Evolutionary conservation across 495 filamentous ascomycete genomes (phyloP).

Genomic region (Haplographium delicatum): DNA sequence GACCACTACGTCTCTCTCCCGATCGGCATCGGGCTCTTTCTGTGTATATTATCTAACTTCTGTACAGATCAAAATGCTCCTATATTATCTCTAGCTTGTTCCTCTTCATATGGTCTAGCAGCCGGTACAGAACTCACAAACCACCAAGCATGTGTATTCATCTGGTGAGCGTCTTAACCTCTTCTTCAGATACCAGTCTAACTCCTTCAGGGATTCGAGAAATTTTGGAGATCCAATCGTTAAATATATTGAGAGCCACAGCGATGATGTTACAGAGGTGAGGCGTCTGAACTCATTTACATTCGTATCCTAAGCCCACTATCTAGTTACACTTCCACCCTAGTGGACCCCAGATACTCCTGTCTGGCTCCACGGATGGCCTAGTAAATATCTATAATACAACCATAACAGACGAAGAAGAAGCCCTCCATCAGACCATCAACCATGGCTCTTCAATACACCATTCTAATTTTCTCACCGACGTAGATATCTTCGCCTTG

Average conservation of each 20-base stretch:
- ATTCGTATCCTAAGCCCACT: no score
- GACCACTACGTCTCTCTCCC: no score
- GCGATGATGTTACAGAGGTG: slow-evolving; percentile 85
- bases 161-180: slow-evolving; percentile 52
- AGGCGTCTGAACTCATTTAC: slow-evolving; percentile 10
- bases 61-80: slow-evolving; percentile 31
- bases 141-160: slow-evolving; percentile 62
- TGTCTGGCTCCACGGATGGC: slow-evolving; percentile 90
- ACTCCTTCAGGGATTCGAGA: slow-evolving; percentile 23
- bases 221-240: slow-evolving; percentile 30
- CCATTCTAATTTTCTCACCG: slow-evolving; percentile 71
- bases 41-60: no score
- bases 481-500: slow-evolving; percentile 63
- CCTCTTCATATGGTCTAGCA: slow-evolving; percentile 53
- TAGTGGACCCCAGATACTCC: slow-evolving; percentile 52
- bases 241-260: slow-evolving; percentile 80
- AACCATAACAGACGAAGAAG: slow-evolving; percentile 71
- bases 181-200: background rate
- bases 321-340: slow-evolving; percentile 67
- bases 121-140: slow-evolving; percentile 77
- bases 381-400: slow-evolving; percentile 83
- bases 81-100: slow-evolving; percentile 66
- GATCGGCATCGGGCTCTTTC: no score
- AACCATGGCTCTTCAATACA: slow-evolving; percentile 84
- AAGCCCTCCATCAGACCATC: slow-evolving; percentile 77